Conservation (phyloP, 2,329 filamentous ascomycete species). For the Alternaria conjuncta region DNA sequence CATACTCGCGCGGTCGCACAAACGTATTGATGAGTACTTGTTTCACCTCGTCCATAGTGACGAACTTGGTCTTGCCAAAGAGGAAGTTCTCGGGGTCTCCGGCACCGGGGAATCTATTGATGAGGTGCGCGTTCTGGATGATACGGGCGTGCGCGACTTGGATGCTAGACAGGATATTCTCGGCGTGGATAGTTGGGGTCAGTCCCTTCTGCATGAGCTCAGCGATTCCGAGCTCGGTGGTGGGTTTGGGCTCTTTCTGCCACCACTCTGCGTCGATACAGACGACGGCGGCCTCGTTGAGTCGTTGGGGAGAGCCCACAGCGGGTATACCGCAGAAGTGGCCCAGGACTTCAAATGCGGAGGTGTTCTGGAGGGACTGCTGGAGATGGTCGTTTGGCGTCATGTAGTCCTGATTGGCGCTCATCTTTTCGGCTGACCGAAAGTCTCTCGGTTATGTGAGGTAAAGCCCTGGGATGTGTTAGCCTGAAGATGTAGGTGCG, state of each 20-base stretch:
- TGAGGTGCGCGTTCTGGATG: slow-evolving; percentile 17
- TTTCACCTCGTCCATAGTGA: slow-evolving; percentile 8
- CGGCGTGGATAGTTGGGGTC: slow-evolving; percentile 2
- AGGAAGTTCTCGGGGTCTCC: slow-evolving; percentile 21
- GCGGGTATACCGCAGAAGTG: slow-evolving; percentile 13
- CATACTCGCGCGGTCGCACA: not conserved
- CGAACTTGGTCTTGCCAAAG: slow-evolving; percentile 21
- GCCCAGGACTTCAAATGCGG: not conserved
- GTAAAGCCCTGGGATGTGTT: not conserved
- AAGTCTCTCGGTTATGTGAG: not conserved
- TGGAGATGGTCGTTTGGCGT: not conserved
- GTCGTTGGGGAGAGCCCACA: not conserved
- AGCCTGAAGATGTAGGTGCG: not conserved
- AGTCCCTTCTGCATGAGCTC: slow-evolving; percentile 11
- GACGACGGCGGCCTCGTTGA: slow-evolving; percentile 13
- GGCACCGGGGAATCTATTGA: slow-evolving; percentile 16
- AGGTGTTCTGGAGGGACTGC: not conserved
- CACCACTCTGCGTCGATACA: slow-evolving; percentile 25
- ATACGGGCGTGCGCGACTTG: slow-evolving; percentile 19
- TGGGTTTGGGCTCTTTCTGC: slow-evolving; percentile 18
- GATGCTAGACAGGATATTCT: slow-evolving; percentile 14
- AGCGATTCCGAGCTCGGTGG: slow-evolving; percentile 25
- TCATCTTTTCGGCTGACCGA: not conserved
- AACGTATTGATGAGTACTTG: slow-evolving; percentile 13
- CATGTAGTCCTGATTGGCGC: not conserved